These are phyloP conservation scores for Wickerhamomyces queroliae DNA, from an alignment of 805 yeast species.

Conservation along the genomic window DNA sequence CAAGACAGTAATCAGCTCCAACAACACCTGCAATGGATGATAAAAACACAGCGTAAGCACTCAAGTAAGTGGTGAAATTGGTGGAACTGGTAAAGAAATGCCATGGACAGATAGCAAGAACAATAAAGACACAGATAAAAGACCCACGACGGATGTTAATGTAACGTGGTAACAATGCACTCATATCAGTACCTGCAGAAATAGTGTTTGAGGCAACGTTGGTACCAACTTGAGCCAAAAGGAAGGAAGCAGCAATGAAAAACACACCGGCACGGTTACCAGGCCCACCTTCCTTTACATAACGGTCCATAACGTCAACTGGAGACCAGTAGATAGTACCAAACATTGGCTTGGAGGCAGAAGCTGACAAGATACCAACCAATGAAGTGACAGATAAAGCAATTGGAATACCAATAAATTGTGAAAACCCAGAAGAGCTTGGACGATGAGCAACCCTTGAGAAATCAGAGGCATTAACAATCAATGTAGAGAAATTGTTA, in stretches of 20 bases:
- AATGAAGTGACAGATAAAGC: conserved; percentile 77
- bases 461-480: conserved; percentile 86
- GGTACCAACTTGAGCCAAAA: conserved; percentile 70
- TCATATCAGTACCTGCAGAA: conserved; percentile 64
- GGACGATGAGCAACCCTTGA: conserved; percentile 70
- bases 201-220: conserved; percentile 66
- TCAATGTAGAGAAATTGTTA: conserved; percentile 82
- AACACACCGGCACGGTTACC: conserved; percentile 77
- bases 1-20: conserved; percentile 56
- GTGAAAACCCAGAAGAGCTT: conserved; percentile 46
- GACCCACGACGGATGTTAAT: conserved; percentile 75
- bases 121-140: conserved; percentile 66
- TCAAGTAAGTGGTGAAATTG: conserved; percentile 66
- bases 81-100: conserved; percentile 59
- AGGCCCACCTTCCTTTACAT: conserved; percentile 43
- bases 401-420: conserved; percentile 62
- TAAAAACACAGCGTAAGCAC: conserved; percentile 75
- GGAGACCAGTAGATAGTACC: conserved; percentile 82
- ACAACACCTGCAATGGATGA: conserved; percentile 74
- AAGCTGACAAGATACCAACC: conserved; percentile 79
- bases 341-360: conserved; percentile 65
- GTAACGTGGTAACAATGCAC: conserved; percentile 56
- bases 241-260: conserved; percentile 60
- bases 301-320: conserved; percentile 54
- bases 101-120: conserved; percentile 80